These are phyloP conservation scores for Pseudotsuga menziesii DNA, from an alignment of 75 land plant genomes.

Conservation along the genomic window DNA sequence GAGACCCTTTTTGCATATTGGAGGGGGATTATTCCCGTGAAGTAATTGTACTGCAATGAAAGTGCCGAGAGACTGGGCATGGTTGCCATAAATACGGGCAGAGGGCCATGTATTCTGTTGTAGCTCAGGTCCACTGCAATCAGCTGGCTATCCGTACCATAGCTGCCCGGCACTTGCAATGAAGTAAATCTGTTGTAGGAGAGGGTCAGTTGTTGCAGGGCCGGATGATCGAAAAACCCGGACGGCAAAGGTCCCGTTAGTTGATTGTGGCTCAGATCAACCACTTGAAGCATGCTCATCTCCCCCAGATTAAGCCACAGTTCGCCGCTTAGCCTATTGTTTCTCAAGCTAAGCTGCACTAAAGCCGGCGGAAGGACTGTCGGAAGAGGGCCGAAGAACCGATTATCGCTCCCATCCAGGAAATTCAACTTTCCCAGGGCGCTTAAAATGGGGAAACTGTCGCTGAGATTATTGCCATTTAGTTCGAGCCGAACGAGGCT, in stretches of 20 bases:
- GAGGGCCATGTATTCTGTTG: constrained; percentile 39
- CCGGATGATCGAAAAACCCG: constrained; percentile 39
- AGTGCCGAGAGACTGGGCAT: constrained; percentile 54
- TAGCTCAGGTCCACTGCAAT: constrained; percentile 50
- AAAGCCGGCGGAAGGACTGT: constrained; percentile 32
- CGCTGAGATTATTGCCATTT: constrained; percentile 48
- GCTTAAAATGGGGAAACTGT: constrained; percentile 44
- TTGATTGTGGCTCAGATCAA: constrained; percentile 50
- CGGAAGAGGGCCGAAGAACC: constrained; percentile 38
- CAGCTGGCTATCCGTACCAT: constrained; percentile 25
- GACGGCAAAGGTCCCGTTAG: constrained; percentile 43
- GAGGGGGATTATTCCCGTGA: constrained; percentile 54
- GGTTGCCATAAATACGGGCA: constrained; percentile 47
- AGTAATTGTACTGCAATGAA: constrained; percentile 44
- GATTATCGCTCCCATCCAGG: constrained; percentile 53
- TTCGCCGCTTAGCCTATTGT: constrained; percentile 28
- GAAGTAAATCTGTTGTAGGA: constrained; percentile 37
- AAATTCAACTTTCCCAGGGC: constrained; percentile 17
- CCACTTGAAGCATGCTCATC: constrained; percentile 26
- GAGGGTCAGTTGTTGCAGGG: constrained; percentile 56
- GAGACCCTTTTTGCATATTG: constrained; percentile 47
- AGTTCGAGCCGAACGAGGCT: constrained; percentile 40
- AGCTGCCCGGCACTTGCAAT: constrained; percentile 21
- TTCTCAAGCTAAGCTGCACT: constrained; percentile 43
- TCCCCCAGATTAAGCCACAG: constrained; percentile 15